These are phyloP conservation scores for Suhomyces bribrorum DNA, from an alignment of 1,139 yeast species.

Conservation along the genomic window DNA sequence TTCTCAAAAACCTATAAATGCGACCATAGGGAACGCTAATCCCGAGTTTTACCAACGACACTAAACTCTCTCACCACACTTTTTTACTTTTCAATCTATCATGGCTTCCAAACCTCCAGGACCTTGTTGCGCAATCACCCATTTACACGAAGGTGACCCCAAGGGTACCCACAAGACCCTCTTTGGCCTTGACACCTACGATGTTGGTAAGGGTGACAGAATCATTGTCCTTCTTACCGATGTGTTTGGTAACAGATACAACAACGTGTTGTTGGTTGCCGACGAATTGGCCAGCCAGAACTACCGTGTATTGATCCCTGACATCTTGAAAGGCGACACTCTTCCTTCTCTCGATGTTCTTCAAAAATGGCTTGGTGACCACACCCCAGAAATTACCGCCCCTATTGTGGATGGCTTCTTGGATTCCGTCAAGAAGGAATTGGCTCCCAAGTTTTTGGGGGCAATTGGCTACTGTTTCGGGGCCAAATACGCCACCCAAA, in stretches of 20 bases:
- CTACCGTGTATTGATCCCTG: conserved; percentile 74
- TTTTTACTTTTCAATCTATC: too few relatives aligned
- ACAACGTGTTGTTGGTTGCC: conserved; percentile 63
- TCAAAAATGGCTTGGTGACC: conserved; percentile 54
- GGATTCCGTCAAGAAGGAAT: conserved; percentile 40
- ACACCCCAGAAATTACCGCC: conserved; percentile 47
- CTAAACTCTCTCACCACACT: too few relatives aligned
- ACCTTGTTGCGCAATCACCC: conserved; percentile 45
- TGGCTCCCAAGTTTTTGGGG: conserved; percentile 53
- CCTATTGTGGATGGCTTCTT: conserved; percentile 46
- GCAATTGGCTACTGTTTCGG: conserved; percentile 86
- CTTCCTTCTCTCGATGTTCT: conserved; percentile 30
- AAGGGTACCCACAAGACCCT: conserved; percentile 44
- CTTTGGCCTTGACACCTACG: conserved; percentile 56
- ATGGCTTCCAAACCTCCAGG: conserved; percentile 62
- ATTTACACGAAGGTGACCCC: conserved; percentile 53
- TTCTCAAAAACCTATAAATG: too few relatives aligned
- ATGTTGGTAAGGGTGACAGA: conserved; percentile 51
- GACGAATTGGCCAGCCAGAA: conserved; percentile 61
- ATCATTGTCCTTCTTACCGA: conserved; percentile 68
- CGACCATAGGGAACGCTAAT: too few relatives aligned
- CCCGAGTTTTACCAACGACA: too few relatives aligned
- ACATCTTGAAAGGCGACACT: conserved; percentile 63
- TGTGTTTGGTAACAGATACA: conserved; percentile 59
- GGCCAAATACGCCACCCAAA: conserved; percentile 64